Evolutionary conservation across 331 rosid genomes (phyloP).

Genomic region (Phaseolus coccineus): DNA sequence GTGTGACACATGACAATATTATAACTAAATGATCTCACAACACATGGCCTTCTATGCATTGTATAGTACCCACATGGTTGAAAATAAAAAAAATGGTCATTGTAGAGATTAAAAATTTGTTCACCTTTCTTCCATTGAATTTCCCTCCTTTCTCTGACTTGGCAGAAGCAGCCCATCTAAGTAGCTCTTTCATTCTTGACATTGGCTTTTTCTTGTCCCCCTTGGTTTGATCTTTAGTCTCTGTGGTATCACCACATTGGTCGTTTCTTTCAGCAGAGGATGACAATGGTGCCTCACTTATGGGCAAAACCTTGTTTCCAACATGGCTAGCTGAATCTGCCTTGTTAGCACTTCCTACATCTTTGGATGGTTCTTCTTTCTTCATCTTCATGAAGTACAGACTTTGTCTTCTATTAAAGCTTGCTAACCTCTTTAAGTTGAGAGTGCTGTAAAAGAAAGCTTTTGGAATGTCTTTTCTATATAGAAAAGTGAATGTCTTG

Average conservation of each 20-base stretch:
- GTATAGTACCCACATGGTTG: not conserved
- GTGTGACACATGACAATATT: not conserved
- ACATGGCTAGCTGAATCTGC: constrained; percentile 55
- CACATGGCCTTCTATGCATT: constrained; percentile 7
- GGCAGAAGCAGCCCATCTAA: constrained; percentile 88
- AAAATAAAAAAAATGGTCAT: not conserved
- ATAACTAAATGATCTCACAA: not conserved
- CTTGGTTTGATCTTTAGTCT: constrained; percentile 51
- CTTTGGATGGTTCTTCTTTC: constrained; percentile 61
- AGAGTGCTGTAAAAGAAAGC: constrained; percentile 64
- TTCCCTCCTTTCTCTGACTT: constrained; percentile 78
- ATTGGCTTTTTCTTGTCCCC: constrained; percentile 63
- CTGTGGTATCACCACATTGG: constrained; percentile 47
- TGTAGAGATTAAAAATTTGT: constrained; percentile 2
- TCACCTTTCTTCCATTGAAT: constrained; percentile 71
- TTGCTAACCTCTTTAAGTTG: constrained; percentile 49
- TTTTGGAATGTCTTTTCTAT: constrained; percentile 61
- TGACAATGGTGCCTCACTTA: constrained; percentile 62
- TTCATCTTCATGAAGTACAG: constrained; percentile 64
- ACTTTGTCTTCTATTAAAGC: constrained; percentile 45
- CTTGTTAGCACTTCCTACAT: constrained; percentile 51
- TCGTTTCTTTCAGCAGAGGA: constrained; percentile 45
- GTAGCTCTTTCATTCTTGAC: constrained; percentile 87
- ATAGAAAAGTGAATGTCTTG: constrained; percentile 51
- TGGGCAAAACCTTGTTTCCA: constrained; percentile 79